Evolutionary conservation across 345 rosid species (phyloP), one percentile per base, ranked within the genome.

Genomic region (Aquilaria sinensis): DNA sequence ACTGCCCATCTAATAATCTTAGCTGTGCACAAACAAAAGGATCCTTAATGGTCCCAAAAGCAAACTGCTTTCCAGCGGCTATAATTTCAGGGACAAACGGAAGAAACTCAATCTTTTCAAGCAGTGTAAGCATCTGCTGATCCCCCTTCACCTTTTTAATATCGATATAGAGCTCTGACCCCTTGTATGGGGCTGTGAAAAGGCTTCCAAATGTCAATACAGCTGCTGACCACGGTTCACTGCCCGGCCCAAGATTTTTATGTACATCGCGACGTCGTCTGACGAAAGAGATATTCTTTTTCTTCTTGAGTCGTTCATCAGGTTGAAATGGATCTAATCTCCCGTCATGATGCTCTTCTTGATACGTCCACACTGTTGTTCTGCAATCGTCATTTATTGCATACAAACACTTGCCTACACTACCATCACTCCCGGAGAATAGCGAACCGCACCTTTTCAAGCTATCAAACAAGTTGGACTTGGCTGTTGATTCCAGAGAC

Each of bases 11-110:
- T 47, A 95, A 74, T 72, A 95, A 60, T 63, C 97, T 87, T 49
- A 91, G 95, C 78, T 91, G 97, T 0, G 90, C 94, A 71, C 97
- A 91, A 41, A 87, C 80, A 78, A 85, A 94, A 48, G 93, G 88
- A 11, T 70, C 82, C 70, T 79, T 88, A 52, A 88, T 85, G 30
- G 65, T 76, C 56, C 78, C 80, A 2, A 61, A 52, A 12, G 86
- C 84, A 75, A 75, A 87, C 62, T 71, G 76, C 80, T 85, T 88
- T 4, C 93, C 93, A 0, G 86, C 77, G 2, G 32, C 77, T 72
- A 81, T 69, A 48, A 94, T 76, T 83, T 82, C 93, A 16, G 88
- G 87, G 29, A 71, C 89, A 77, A 88, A 91, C 6, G 99, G 88
- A 75, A 91, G 80, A 58, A 82, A 87, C 31, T 82, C 80, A 1